Percentiles rank a stretch among this genome's conserved stretches.
Evolutionary conservation across 306 rosid species (phyloP).

Genomic region (Cyclanthera cordifolia): DNA sequence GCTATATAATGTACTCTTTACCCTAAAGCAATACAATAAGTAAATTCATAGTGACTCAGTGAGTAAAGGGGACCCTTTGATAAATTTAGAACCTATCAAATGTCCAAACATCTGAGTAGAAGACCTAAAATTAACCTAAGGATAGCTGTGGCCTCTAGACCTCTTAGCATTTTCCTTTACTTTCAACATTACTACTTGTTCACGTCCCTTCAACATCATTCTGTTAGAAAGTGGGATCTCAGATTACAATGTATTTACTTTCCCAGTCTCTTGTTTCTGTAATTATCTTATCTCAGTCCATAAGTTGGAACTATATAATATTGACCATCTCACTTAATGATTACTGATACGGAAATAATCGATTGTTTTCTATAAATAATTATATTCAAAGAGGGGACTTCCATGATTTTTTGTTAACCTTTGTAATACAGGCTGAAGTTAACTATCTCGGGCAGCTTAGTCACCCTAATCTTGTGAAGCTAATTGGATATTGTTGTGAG

Average conservation of each 20-base stretch:
- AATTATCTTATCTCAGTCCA: background rate
- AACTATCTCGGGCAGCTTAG: constrained; percentile 87
- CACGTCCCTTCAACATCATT: background rate
- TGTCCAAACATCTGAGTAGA: background rate
- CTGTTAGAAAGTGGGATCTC: background rate
- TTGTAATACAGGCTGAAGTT: constrained; percentile 68
- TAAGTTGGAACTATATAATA: background rate
- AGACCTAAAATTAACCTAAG: background rate
- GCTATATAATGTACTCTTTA: no score
- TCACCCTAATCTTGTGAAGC: constrained; percentile 86
- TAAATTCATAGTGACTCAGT: no score
- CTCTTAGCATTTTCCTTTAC: background rate
- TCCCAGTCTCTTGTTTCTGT: background rate
- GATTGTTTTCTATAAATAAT: background rate
- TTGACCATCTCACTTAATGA: background rate
- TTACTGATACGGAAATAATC: background rate
- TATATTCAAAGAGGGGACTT: background rate
- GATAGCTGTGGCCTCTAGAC: background rate
- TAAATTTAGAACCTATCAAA: no score
- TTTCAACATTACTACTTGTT: background rate
- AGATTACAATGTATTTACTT: background rate
- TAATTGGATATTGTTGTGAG: constrained; percentile 93
- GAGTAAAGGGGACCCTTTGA: no score
- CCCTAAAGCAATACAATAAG: no score
- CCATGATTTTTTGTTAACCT: constrained; percentile 7